Percentiles rank a stretch among this genome's conserved stretches.
phyloP scores from a whole-genome alignment of 2,329 filamentous ascomycete species.

The Stagonosporopsis chrysanthemi region DNA sequence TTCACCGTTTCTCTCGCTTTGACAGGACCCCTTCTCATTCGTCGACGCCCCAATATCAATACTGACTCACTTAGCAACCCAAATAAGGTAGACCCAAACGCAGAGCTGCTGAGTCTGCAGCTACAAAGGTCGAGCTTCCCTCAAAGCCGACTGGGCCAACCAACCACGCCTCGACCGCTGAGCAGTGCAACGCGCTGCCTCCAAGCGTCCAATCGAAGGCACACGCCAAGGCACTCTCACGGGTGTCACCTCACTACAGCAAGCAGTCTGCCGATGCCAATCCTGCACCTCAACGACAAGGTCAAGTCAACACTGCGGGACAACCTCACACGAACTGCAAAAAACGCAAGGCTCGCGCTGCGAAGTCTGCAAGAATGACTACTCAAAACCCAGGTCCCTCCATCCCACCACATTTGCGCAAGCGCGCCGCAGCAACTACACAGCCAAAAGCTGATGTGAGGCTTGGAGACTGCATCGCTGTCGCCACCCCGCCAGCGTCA shows the following conservation, averaged over 20 bases:
- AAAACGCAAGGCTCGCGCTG: neutral
- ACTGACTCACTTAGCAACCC: neutral
- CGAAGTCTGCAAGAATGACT: constrained; percentile 11
- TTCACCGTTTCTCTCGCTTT: neutral
- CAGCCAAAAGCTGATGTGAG: constrained; percentile 11
- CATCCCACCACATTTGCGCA: constrained; percentile 39
- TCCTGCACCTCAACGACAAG: neutral
- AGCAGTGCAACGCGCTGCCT: constrained; percentile 11
- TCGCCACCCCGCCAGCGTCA: constrained; percentile 13
- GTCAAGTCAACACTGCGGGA: neutral
- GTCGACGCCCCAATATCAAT: neutral
- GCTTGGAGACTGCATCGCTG: neutral
- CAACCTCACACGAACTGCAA: neutral
- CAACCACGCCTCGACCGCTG: constrained; percentile 1
- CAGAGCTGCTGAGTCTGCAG: constrained; percentile 11
- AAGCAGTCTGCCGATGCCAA: constrained; percentile 8
- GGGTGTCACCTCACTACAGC: neutral
- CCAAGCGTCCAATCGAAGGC: neutral
- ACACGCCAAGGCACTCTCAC: constrained; percentile 12
- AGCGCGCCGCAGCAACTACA: constrained; percentile 1
- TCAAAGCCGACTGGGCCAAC: constrained; percentile 1
- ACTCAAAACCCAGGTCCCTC: constrained; percentile 13
- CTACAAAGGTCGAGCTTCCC: neutral
- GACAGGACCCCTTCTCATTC: neutral
- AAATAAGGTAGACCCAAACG: neutral